phyloP scores from a whole-genome alignment of 202 grass and related monocot species.

The Schoenoplectus tabernaemontani region DNA sequence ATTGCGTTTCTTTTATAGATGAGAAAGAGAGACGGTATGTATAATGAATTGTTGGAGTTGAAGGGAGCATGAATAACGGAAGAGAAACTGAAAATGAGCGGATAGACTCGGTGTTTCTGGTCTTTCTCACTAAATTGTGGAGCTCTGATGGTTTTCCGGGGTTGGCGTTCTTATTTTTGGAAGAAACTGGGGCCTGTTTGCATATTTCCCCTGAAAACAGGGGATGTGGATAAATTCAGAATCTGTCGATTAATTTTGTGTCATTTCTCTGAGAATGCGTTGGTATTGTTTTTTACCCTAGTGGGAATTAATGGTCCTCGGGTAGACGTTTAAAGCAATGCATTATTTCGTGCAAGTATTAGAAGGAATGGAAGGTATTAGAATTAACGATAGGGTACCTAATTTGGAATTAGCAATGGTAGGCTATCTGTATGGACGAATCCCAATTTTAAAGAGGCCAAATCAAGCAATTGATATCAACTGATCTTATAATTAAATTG shows the following conservation, averaged over 20 bases:
- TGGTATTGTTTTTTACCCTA: not conserved
- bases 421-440: no score
- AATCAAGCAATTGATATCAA: not conserved
- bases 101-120: not conserved
- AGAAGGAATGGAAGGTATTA: not conserved
- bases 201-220: no score
- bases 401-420: no score
- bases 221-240: no score
- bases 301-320: not conserved
- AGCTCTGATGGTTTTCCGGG: not conserved
- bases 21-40: not conserved
- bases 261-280: not conserved
- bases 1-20: conserved; percentile 1
- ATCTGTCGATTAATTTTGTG: no score
- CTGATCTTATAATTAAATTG: no score
- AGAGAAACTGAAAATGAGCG: not conserved
- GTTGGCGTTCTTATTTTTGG: not conserved
- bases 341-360: not conserved
- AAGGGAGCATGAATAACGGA: not conserved
- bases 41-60: not conserved
- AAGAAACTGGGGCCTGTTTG: no score
- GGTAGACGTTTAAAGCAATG: not conserved
- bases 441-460: not conserved
- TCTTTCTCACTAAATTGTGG: not conserved
- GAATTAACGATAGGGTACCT: not conserved